phyloP scores from a whole-genome alignment of 2,329 filamentous ascomycete genomes.

The Elsinoe arachidis region DNA sequence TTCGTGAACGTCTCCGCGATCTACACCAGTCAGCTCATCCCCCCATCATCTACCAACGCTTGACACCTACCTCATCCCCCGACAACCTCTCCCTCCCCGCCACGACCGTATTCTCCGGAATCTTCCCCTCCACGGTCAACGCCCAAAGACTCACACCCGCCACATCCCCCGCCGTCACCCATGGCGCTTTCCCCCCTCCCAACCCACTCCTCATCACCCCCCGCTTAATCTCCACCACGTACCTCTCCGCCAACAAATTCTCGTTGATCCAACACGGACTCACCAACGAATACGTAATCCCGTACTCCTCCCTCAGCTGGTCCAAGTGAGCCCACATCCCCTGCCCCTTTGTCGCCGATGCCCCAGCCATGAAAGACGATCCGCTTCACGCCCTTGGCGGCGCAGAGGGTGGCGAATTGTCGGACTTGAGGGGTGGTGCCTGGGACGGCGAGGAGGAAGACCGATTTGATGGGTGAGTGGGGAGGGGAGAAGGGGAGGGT shows the following conservation, averaged over 20 bases:
- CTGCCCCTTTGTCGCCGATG: constrained; percentile 30
- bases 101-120: background rate
- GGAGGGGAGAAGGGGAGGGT: constrained; percentile 24
- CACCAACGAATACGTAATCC: background rate
- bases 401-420: constrained; percentile 36
- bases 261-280: background rate
- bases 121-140: background rate
- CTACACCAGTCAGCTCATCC: background rate
- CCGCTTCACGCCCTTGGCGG: constrained; percentile 29
- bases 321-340: constrained; percentile 31
- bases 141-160: background rate
- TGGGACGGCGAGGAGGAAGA: constrained; percentile 34
- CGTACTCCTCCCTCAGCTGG: constrained; percentile 15
- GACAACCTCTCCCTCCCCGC: background rate
- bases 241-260: background rate
- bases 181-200: background rate
- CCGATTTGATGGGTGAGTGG: constrained; percentile 23
- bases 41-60: background rate
- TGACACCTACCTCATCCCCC: background rate
- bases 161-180: background rate
- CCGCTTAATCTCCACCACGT: background rate
- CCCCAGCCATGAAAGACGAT: constrained; percentile 40
- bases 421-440: constrained; percentile 29
- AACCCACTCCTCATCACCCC: background rate
- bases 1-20: background rate